Conservation (phyloP, 495 filamentous ascomycete species). For the Trichoderma parareesei region DNA sequence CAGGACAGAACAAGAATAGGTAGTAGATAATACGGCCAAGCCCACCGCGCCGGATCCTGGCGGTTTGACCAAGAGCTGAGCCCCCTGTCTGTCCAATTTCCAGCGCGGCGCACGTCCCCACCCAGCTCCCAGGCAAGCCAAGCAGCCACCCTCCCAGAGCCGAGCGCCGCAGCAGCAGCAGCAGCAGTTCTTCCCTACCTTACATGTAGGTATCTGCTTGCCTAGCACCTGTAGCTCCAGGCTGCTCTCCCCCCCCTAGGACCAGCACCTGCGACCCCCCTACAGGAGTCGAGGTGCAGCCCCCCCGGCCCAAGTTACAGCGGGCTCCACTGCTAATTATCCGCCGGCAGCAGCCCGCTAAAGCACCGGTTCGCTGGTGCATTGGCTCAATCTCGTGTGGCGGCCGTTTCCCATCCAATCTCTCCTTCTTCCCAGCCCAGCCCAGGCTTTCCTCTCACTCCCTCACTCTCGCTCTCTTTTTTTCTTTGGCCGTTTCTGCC, state of each 20-base stretch:
- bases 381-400: too few relatives aligned
- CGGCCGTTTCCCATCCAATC: too few relatives aligned
- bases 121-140: not conserved
- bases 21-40: not conserved
- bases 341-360: not conserved
- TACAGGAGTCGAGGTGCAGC: not conserved
- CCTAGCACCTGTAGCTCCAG: too few relatives aligned
- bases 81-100: slow-evolving; percentile 6
- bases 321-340: not conserved
- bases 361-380: not conserved
- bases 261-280: not conserved
- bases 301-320: not conserved
- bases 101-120: slow-evolving; percentile 4
- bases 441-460: not conserved
- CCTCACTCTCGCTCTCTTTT: not conserved
- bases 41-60: not conserved
- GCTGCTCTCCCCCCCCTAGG: too few relatives aligned
- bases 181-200: too few relatives aligned
- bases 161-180: too few relatives aligned
- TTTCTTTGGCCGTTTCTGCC: too few relatives aligned
- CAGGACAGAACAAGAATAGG: not conserved
- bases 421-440: not conserved
- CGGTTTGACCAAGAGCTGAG: not conserved
- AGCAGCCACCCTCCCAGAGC: not conserved
- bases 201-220: too few relatives aligned